Conservation (phyloP, 176 grass and related monocot genomes). For the Bonia amplexicaulis region DNA sequence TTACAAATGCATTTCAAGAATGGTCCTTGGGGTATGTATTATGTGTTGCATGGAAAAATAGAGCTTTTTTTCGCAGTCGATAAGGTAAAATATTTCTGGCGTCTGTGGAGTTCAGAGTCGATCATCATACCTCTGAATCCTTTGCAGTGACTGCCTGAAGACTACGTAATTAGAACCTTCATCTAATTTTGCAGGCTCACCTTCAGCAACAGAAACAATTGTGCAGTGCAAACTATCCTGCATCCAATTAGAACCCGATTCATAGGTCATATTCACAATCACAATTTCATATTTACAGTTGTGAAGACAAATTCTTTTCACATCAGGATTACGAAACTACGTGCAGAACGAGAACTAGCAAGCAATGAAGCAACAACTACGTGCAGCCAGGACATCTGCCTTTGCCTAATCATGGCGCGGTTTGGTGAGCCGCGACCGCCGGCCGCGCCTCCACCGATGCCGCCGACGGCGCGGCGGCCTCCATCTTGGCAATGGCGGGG, state of each 20-base stretch:
- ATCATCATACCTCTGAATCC: neutral
- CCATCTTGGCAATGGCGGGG: constrained; percentile 29
- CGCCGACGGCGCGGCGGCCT: constrained; percentile 1
- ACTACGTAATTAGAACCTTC: too few relatives aligned
- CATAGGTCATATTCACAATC: neutral
- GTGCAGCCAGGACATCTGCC: neutral
- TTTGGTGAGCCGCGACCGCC: neutral
- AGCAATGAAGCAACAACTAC: neutral
- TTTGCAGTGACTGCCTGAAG: too few relatives aligned
- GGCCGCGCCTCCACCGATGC: neutral
- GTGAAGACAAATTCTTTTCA: neutral
- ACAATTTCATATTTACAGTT: neutral
- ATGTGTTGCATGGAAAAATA: neutral
- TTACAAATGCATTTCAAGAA: neutral
- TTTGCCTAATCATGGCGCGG: neutral
- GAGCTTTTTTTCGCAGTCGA: neutral
- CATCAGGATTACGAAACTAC: neutral
- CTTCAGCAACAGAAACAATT: neutral
- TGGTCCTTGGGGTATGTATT: neutral
- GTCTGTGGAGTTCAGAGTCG: neutral
- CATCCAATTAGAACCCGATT: neutral
- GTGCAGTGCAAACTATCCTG: neutral
- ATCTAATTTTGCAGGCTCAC: too few relatives aligned
- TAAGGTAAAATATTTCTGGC: neutral
- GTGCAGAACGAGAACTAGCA: neutral